Evolutionary conservation across 2,329 filamentous ascomycete species (phyloP).

Genomic region (Fusarium newnesense): DNA sequence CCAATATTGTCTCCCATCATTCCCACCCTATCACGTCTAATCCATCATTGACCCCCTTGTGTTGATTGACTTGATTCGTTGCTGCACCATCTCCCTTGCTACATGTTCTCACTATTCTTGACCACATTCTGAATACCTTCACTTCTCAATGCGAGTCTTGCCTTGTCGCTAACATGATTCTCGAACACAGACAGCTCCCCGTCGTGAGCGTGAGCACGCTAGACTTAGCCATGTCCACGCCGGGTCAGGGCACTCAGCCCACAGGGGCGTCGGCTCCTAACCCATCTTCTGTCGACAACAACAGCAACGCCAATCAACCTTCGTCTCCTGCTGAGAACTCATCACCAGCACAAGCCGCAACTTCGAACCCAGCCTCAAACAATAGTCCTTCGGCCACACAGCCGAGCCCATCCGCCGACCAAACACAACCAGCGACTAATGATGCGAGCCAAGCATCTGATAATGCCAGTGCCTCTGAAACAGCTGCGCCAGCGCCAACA

Average conservation of each 20-base stretch:
- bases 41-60: slow-evolving; percentile 18
- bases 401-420: slow-evolving; percentile 2
- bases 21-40: slow-evolving; percentile 22
- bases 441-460: slow-evolving; percentile 14
- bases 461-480: slow-evolving; percentile 7
- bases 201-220: slow-evolving; percentile 33
- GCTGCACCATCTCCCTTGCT: slow-evolving; percentile 16
- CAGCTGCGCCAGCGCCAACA: slow-evolving; percentile 18
- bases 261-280: slow-evolving; percentile 35
- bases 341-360: slow-evolving; percentile 9
- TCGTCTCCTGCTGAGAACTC: slow-evolving; percentile 12
- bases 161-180: slow-evolving; percentile 49
- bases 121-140: slow-evolving; percentile 4
- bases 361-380: slow-evolving; percentile 18
- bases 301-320: slow-evolving; percentile 20
- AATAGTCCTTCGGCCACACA: slow-evolving; percentile 16
- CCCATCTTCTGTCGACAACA: slow-evolving; percentile 18
- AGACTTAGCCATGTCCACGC: slow-evolving; percentile 49
- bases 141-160: slow-evolving; percentile 9
- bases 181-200: slow-evolving; percentile 44
- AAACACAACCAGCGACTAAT: slow-evolving; percentile 9
- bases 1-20: slow-evolving; percentile 31
- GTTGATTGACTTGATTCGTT: slow-evolving; percentile 13
- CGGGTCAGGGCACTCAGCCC: slow-evolving; percentile 35
- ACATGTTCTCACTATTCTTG: slow-evolving; percentile 1